A percentile compares a stretch with the other conserved stretches of the same genome.
phyloP scores from a whole-genome alignment of 805 yeast species.

The Starmerella apicola region DNA sequence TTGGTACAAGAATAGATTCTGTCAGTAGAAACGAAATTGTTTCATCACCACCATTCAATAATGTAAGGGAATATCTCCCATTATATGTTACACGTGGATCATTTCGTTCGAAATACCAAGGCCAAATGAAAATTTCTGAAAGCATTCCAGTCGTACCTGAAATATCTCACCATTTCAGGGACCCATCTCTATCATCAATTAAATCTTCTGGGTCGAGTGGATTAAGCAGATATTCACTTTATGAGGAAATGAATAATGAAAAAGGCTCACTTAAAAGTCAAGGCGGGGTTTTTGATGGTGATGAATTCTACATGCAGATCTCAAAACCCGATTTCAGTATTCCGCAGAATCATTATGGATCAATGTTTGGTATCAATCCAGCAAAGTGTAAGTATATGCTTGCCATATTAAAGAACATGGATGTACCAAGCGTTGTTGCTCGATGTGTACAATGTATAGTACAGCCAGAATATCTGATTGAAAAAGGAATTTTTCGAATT shows the following conservation, averaged over 20 bases:
- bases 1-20: not conserved
- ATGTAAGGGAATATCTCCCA: not conserved
- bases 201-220: not conserved
- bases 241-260: not conserved
- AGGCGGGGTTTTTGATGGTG: constrained; percentile 1
- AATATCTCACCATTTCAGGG: not conserved
- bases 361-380: constrained; percentile 10
- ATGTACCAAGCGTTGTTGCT: constrained; percentile 63
- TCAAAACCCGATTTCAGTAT: not conserved
- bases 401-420: constrained; percentile 38
- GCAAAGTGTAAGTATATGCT: constrained; percentile 36
- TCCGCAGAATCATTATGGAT: not conserved
- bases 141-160: too few relatives aligned
- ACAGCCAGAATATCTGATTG: constrained; percentile 57
- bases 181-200: not conserved
- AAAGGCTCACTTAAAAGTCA: not conserved
- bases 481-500: constrained; percentile 86
- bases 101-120: too few relatives aligned
- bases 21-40: not conserved
- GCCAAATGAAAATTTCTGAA: too few relatives aligned
- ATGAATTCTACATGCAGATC: constrained; percentile 1
- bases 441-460: constrained; percentile 61
- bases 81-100: not conserved
- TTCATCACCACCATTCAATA: not conserved
- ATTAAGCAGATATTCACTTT: not conserved